Base-by-base conservation (phyloP, 768 basidiomycete genomes). In the Psilocybe tampanensis region DNA sequence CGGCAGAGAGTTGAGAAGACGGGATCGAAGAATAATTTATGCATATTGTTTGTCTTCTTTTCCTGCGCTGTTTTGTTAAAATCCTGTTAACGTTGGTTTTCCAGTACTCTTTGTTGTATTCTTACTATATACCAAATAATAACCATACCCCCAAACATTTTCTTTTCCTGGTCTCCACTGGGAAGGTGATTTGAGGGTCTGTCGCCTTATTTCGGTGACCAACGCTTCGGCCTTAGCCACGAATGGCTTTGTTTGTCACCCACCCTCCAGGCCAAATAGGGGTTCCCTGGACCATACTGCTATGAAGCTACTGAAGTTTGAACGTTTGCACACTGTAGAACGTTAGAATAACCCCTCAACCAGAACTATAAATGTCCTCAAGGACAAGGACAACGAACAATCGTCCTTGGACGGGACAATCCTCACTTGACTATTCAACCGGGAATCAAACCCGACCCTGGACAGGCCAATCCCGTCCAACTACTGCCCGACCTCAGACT, bases 401-500 rank as follows among this genome's bases (percentile, higher is more conserved):
- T 19, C 51, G 63, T 29, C 55, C 62, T 19, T 64, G 60, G 61
- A 65, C 55, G 6, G 56, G 47, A 19, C 54, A 60, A 51, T 62
- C n/a, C n/a, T n/a, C 64, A n/a, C 44, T 22, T 3, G 41, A 51
- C 6, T 33, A 43, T 33, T 52, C 61, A 19, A 41, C 57, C 29
- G 63, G 44, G 52, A 49, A 48, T 44, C 68, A 64, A 47, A 68
- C 67, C 47, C 84, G 83, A 44, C 82, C 84, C 8, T 75, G 79
- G 75, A 84, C 86, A 1, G 79, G 70, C 1, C 82, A 83, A 54
- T 86, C 88, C 9, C 80, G 86, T 48, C 80, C 88, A 21, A 76
- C 73, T 13, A 83, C 82, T 4, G 83, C 80, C 5, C 82, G 89
- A 22, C 89, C 90, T 8, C 81, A 82, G 44, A 92, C 90, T 0